Conservation (phyloP, 2,329 filamentous ascomycete genomes). For the Zalaria obscura region DNA sequence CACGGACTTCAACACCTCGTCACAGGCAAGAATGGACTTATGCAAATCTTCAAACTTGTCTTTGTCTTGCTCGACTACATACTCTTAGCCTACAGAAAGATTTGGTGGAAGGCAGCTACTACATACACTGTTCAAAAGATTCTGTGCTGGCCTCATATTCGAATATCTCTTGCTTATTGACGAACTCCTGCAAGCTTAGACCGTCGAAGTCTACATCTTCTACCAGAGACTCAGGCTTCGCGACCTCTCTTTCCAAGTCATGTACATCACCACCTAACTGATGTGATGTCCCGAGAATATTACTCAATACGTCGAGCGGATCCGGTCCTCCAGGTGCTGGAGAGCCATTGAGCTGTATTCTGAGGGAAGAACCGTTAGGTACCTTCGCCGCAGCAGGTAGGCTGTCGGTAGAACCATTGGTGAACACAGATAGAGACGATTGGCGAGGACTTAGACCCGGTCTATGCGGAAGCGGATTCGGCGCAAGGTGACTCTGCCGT, state of each 20-base stretch:
- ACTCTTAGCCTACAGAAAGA: slow-evolving; percentile 4
- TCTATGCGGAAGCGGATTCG: slow-evolving; percentile 53
- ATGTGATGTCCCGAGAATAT: slow-evolving; percentile 35
- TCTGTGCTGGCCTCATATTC: slow-evolving; percentile 41
- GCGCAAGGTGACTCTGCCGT: slow-evolving; percentile 53
- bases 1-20: slow-evolving; percentile 84
- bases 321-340: slow-evolving; percentile 46
- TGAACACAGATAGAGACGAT: slow-evolving; percentile 62
- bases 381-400: slow-evolving; percentile 51
- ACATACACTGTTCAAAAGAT: slow-evolving; percentile 36
- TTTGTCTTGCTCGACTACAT: slow-evolving; percentile 51
- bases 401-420: slow-evolving; percentile 62
- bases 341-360: slow-evolving; percentile 37
- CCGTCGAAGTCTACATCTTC: slow-evolving; percentile 51
- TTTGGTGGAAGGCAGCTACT: background rate
- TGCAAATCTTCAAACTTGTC: slow-evolving; percentile 83
- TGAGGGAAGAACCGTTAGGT: slow-evolving; percentile 54
- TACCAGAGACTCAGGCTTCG: slow-evolving; percentile 8
- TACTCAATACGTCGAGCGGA: slow-evolving; percentile 55
- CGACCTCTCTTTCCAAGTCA: too few species aligned
- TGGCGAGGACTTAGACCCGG: slow-evolving; percentile 54
- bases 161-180: slow-evolving; percentile 18
- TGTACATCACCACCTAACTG: too few species aligned
- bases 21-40: slow-evolving; percentile 74
- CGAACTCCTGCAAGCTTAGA: slow-evolving; percentile 62